Percentiles rank a stretch among this genome's conserved stretches.
These are phyloP conservation scores for Tilletia setariae DNA, from an alignment of 1,284 basidiomycete species.

Conservation along the genomic window DNA sequence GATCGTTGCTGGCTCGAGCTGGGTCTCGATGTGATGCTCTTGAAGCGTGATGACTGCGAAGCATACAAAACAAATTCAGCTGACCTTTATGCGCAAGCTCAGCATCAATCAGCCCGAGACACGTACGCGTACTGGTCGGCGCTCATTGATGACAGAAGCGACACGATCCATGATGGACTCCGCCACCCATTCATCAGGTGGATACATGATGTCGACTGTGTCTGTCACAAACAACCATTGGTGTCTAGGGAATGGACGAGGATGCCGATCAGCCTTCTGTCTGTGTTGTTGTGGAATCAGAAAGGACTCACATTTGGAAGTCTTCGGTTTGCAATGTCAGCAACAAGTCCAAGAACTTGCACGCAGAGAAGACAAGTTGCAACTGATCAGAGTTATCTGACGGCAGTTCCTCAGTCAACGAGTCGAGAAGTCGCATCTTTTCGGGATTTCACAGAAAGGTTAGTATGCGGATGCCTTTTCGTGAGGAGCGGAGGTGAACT, in stretches of 20 bases:
- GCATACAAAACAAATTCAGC: background rate
- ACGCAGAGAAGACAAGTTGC: slow-evolving; percentile 75
- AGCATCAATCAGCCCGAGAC: slow-evolving; percentile 46
- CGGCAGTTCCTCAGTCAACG: slow-evolving; percentile 57
- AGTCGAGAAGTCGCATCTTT: slow-evolving; percentile 63
- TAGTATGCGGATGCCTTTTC: background rate
- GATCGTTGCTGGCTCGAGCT: background rate
- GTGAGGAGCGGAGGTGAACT: background rate
- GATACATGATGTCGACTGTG: slow-evolving; percentile 89
- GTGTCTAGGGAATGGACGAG: slow-evolving; percentile 63
- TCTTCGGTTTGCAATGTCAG: slow-evolving; percentile 90
- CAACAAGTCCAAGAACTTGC: slow-evolving; percentile 89
- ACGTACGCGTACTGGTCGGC: slow-evolving; percentile 50
- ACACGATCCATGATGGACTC: slow-evolving; percentile 86
- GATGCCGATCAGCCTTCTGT: background rate
- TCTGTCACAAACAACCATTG: slow-evolving; percentile 99
- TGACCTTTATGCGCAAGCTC: background rate
- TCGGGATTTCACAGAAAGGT: background rate
- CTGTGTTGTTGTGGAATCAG: background rate
- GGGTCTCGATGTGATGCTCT: slow-evolving; percentile 18
- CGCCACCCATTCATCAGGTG: slow-evolving; percentile 75
- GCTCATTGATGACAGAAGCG: slow-evolving; percentile 64
- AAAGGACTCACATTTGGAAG: slow-evolving; percentile 79
- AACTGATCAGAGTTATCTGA: slow-evolving; percentile 77
- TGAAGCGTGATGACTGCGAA: slow-evolving; percentile 1